Percentiles rank a stretch among this genome's conserved stretches.
Evolutionary conservation across 2,329 filamentous ascomycete genomes (phyloP).

Genomic region (Microdochium trichocladiopsis): DNA sequence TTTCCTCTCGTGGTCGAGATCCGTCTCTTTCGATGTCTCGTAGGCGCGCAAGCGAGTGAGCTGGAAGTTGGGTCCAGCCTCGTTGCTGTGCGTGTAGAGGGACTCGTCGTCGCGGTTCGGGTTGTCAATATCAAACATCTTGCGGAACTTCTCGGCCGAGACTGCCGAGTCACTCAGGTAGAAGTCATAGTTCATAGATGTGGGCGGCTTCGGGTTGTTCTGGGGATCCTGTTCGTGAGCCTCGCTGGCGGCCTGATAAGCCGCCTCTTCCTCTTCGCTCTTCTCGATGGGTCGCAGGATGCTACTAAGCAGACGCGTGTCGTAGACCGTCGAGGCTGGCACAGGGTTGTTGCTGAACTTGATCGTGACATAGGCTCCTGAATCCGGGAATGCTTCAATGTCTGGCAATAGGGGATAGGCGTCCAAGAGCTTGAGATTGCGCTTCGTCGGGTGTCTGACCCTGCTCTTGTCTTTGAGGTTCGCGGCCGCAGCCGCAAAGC

Average conservation of each 20-base stretch:
- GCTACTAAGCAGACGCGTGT: conserved; percentile 53
- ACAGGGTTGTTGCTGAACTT: conserved; percentile 64
- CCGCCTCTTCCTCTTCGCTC: conserved; percentile 44
- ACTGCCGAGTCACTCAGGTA: conserved; percentile 47
- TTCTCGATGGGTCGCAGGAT: conserved; percentile 54
- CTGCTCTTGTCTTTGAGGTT: conserved; percentile 46
- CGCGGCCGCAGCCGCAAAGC: conserved; percentile 47
- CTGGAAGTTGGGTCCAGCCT: conserved; percentile 43
- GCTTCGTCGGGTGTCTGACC: conserved; percentile 53
- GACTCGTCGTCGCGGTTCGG: conserved; percentile 43
- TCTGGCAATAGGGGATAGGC: conserved; percentile 58
- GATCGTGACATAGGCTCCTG: conserved; percentile 61
- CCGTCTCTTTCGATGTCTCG: conserved; percentile 53
- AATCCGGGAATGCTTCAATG: conserved; percentile 62
- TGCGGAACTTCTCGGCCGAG: conserved; percentile 48
- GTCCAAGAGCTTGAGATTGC: conserved; percentile 49
- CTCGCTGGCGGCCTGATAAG: conserved; percentile 41
- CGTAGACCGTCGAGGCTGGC: conserved; percentile 42
- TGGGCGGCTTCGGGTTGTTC: conserved; percentile 47
- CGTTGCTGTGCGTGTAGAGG: conserved; percentile 45
- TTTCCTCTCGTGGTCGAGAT: conserved; percentile 50
- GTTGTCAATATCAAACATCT: conserved; percentile 53
- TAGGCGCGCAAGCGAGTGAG: conserved; percentile 58
- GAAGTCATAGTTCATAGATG: conserved; percentile 59
- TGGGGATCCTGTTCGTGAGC: conserved; percentile 49